A percentile compares a stretch with the other conserved stretches of the same genome.
Evolutionary conservation across 306 rosid species (phyloP).

Genomic region (Nissolia schottii): DNA sequence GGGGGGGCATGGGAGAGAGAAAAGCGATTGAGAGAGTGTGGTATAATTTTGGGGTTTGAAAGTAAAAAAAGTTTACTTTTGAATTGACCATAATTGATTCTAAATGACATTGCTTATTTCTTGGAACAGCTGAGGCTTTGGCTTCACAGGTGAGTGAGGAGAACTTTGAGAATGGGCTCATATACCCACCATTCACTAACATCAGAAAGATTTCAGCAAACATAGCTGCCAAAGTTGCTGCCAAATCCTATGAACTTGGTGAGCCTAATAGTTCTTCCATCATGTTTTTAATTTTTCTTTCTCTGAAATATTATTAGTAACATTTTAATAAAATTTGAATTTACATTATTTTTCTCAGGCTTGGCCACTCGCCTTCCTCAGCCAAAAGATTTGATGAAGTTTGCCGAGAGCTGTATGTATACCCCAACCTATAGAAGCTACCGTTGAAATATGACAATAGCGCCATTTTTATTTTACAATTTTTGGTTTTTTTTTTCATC

Average conservation of each 20-base stretch:
- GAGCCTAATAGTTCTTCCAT: slow-evolving; percentile 16
- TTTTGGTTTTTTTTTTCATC: slow-evolving; percentile 5
- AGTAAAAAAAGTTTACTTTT: too few species aligned
- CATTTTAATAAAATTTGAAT: slow-evolving; percentile 1
- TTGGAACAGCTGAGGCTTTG: slow-evolving; percentile 86
- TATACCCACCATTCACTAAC: slow-evolving; percentile 80
- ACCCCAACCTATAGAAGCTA: slow-evolving; percentile 66
- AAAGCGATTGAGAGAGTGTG: too few species aligned
- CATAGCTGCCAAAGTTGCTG: slow-evolving; percentile 88
- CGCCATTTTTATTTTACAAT: neutral
- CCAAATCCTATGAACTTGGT: slow-evolving; percentile 91
- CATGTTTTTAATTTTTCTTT: neutral
- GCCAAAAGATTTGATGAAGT: slow-evolving; percentile 74
- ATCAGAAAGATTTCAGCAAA: slow-evolving; percentile 93
- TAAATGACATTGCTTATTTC: slow-evolving; percentile 5
- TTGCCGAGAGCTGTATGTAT: slow-evolving; percentile 94
- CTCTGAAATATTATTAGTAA: neutral
- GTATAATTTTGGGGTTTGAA: too few species aligned
- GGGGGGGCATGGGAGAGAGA: too few species aligned
- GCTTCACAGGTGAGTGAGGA: slow-evolving; percentile 70
- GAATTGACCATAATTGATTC: neutral
- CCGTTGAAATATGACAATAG: slow-evolving; percentile 40
- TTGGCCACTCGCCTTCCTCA: slow-evolving; percentile 86
- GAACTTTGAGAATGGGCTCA: slow-evolving; percentile 73
- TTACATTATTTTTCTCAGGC: slow-evolving; percentile 41